A percentile compares a stretch with the other conserved stretches of the same genome.
phyloP scores from a whole-genome alignment of 257 asterid genomes.

The Schizonepeta tenuifolia region DNA sequence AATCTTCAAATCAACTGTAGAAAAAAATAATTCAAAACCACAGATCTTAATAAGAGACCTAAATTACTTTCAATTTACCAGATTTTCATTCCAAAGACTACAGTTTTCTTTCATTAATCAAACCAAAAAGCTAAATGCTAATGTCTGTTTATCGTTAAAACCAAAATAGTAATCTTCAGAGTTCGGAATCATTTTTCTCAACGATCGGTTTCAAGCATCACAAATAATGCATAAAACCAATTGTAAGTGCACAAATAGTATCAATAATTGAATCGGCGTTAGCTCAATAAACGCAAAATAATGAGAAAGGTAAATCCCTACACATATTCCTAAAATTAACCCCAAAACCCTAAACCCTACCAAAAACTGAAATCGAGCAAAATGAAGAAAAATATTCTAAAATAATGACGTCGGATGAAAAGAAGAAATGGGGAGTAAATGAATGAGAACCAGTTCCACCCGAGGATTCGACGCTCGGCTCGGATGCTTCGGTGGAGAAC shows the following conservation, averaged over 20 bases:
- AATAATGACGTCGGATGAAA: neutral
- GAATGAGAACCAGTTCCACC: slow-evolving; percentile 39
- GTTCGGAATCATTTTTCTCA: neutral
- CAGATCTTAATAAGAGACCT: neutral
- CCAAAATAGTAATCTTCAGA: neutral
- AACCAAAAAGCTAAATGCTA: neutral
- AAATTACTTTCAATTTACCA: neutral
- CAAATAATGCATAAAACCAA: neutral
- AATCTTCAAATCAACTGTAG: neutral
- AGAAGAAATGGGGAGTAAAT: neutral
- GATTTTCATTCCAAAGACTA: neutral
- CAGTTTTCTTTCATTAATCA: neutral
- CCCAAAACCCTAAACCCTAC: slow-evolving; percentile 31
- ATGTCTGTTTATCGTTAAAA: neutral
- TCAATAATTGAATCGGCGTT: neutral
- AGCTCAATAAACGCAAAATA: neutral
- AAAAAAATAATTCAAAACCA: neutral
- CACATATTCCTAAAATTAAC: neutral
- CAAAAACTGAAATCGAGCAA: neutral
- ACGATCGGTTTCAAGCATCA: slow-evolving; percentile 2
- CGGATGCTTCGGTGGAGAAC: slow-evolving; percentile 54
- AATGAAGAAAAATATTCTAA: neutral
- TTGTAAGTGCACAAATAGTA: neutral
- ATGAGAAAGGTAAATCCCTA: neutral
- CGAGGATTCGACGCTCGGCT: slow-evolving; percentile 36